These are phyloP conservation scores for Gentiana dahurica DNA, from an alignment of 257 asterid genomes.

Conservation along the genomic window DNA sequence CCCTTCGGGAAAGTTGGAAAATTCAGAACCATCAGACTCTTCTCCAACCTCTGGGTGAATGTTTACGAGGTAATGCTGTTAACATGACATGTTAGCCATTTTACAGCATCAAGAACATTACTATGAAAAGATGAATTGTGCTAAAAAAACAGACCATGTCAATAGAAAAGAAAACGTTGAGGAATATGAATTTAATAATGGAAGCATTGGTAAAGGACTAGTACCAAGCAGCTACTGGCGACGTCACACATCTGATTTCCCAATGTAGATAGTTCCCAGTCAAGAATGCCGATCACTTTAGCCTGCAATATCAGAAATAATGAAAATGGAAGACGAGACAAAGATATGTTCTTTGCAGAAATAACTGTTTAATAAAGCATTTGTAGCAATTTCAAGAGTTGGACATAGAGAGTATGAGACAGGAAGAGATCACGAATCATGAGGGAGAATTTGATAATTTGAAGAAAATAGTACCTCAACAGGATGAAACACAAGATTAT, in stretches of 20 bases:
- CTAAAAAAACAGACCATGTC: neutral
- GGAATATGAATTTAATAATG: neutral
- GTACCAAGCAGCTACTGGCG: constrained; percentile 91
- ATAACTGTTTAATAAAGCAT: neutral
- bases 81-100: constrained; percentile 15
- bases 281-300: constrained; percentile 88
- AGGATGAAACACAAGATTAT: constrained; percentile 95
- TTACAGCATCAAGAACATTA: neutral
- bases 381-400: too few species aligned
- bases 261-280: constrained; percentile 92
- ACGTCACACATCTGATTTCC: constrained; percentile 98
- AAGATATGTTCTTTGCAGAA: neutral
- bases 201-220: constrained; percentile 10
- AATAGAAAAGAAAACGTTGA: neutral
- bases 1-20: constrained; percentile 63
- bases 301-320: constrained; percentile 43
- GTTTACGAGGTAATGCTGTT: constrained; percentile 69
- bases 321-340: constrained; percentile 1
- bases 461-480: constrained; percentile 51
- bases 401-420: neutral
- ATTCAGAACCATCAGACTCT: constrained; percentile 52
- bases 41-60: constrained; percentile 35
- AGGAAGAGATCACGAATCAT: neutral
- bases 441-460: neutral
- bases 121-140: neutral